Evolutionary conservation across 441 rosid genomes (phyloP), one percentile per base, ranked within the genome.

Genomic region (Gossypium lobatum): DNA sequence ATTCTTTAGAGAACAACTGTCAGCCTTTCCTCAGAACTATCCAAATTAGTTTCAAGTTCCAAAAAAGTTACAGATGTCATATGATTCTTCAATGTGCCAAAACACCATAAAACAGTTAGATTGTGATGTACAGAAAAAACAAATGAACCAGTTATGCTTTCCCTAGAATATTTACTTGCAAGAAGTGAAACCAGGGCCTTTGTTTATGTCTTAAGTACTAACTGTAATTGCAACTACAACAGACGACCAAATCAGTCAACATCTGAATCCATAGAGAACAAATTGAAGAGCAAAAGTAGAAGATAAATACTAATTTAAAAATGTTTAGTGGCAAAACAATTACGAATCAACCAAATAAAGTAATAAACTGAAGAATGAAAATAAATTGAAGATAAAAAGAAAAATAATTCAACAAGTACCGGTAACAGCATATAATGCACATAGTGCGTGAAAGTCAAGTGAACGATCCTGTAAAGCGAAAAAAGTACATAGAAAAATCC

Each of bases 361-460:
- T 8, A 54, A 54, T 54, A 45, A 16, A 11, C 0, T 6, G 17
- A 62, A 61, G 23, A 26, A 26, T 25, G 52, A 53, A 21, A 54
- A 21, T 45, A 45, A 45, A 45, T 45, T 45, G 50, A 45, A 45
- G 50, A 3, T 11, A 7, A 54, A 54, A 54, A 48, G 53, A 25
- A 21, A 74, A 67, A 60, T 28, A 52, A 60, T 59, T 60, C 71
- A 52, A 74, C 59, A 6, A 77, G 66, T 89, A 96, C 99, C 99
- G 20, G 99, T 96, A 81, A 96, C 97, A 54, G 98, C 98, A 78
- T 96, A 96, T 58, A 93, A 75, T 53, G 99, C 99, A 80, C 98
- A 96, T 59, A 96, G 79, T 34, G 83, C 89, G 3, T 71, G 75
- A 70, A 96, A 96, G 82, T 96, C 99, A 57, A 93, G 92, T 69